Conservation (phyloP, 768 basidiomycete genomes). For the Russula lepida region DNA sequence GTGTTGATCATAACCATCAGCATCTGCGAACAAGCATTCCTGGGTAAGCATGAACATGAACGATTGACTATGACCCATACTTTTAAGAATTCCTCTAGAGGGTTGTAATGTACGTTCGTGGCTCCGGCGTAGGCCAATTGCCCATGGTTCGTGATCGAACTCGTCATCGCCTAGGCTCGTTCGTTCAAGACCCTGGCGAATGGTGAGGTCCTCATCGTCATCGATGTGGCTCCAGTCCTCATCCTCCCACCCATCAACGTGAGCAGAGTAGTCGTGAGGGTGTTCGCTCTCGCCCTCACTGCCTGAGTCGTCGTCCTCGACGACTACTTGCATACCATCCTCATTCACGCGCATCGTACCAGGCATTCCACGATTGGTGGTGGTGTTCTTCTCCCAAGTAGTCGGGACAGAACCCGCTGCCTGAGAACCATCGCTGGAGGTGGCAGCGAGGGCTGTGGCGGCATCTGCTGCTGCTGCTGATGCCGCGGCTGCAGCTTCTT, state of each 20-base stretch:
- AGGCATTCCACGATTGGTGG: conserved; percentile 46
- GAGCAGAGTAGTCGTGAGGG: conserved; percentile 31
- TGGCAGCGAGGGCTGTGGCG: conserved; percentile 22
- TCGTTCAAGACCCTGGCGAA: conserved; percentile 50
- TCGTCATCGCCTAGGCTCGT: conserved; percentile 45
- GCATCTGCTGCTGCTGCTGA: conserved; percentile 19
- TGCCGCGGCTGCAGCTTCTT: conserved; percentile 39
- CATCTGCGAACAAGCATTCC: conserved; percentile 39
- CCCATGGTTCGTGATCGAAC: conserved; percentile 68
- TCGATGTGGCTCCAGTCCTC: conserved; percentile 68
- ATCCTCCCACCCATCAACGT: conserved; percentile 61
- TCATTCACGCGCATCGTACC: conserved; percentile 43
- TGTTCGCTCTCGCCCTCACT: conserved; percentile 39
- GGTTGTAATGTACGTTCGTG: conserved; percentile 59
- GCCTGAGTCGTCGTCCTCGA: conserved; percentile 59
- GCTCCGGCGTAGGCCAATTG: conserved; percentile 61
- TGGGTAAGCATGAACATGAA: not conserved
- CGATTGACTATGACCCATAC: conserved; percentile 34
- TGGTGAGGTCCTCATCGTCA: conserved; percentile 67
- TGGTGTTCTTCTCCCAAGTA: conserved; percentile 80
- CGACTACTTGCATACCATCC: conserved; percentile 54
- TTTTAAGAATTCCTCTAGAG: conserved; percentile 81
- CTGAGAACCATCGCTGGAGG: conserved; percentile 23
- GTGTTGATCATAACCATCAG: conserved; percentile 60
- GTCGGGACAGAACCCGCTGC: conserved; percentile 32